Base-by-base conservation (phyloP, 805 yeast species). In the Sugiyamaella marilandica region DNA sequence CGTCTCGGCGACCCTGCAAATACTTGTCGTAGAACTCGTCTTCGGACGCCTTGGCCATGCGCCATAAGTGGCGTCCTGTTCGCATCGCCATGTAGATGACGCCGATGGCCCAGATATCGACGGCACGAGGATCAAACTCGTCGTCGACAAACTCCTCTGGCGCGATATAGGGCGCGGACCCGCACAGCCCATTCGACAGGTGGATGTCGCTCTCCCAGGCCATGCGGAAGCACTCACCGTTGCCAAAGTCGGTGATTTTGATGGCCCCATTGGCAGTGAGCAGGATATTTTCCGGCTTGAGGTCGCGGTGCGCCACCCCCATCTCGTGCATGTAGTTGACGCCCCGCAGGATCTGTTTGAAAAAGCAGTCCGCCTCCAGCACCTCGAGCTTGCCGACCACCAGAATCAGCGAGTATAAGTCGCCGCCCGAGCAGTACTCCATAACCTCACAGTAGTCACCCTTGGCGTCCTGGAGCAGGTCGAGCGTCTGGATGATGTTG, bases 381-480 rank as follows among this genome's bases (percentile, higher is more conserved):
- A 74, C 75, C 60, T 82, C 83, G 29, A 85, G 67, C 1, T 76
- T 75, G 19, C 75, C 75, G 3, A 80, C 77, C 45, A 77, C 74
- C n/a, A 76, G 67, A 44, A 83, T 77, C 45, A 84, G 70, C 3
- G 84, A 72, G 63, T 82, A 85, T 29, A 86, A 71, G 67, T 86
- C 94, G 55, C 94, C 94, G 59, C 89, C 89, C 10, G 95, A 89
- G 61, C 96, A 87, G 68, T 83, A 91, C 70, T 94, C 98, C 97
- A 92, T 88, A 45, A 92, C 89, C 67, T 91, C 96, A 50, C 86
- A 80, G 71, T 83, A 83, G 59, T 84, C 75, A 66, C 87, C 77
- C 64, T 79, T 69, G 58, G 82, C 72, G 71, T 86, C 84, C 57
- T 80, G 80, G 83, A 90, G 80, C 50, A 90, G 75, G 68, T 86